Conservation (phyloP, 805 yeast species). For the Saccharomycopsis babjevae region DNA sequence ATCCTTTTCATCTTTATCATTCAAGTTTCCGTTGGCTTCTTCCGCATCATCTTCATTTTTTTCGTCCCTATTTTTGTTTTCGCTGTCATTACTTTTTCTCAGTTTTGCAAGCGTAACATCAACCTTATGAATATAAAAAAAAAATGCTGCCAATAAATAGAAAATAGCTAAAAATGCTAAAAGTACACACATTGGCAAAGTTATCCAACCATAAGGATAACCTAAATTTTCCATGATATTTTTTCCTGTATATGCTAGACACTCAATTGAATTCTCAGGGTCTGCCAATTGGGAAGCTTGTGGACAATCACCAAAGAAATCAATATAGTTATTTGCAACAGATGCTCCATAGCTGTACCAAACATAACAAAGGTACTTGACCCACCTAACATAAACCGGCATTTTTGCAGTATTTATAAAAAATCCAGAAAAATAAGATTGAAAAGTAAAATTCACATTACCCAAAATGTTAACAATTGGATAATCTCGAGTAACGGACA, state of each 20-base stretch:
- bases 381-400: conserved; percentile 86
- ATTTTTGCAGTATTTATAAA: conserved; percentile 61
- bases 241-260: conserved; percentile 44
- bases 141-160: conserved; percentile 36
- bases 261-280: conserved; percentile 21
- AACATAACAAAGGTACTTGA: conserved; percentile 61
- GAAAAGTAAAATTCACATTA: conserved; percentile 57
- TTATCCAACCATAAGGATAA: conserved; percentile 52
- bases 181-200: conserved; percentile 51
- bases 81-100: neutral
- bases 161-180: conserved; percentile 51
- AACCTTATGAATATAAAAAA: conserved; percentile 39
- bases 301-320: conserved; percentile 51
- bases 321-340: conserved; percentile 54
- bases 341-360: conserved; percentile 74
- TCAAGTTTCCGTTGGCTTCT: neutral
- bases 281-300: conserved; percentile 21
- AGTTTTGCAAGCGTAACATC: conserved; percentile 41
- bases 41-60: neutral
- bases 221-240: conserved; percentile 49
- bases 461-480: conserved; percentile 51
- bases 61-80: neutral
- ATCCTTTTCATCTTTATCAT: neutral
- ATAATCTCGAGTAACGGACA: conserved; percentile 51
- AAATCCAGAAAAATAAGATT: conserved; percentile 73